Percentiles rank a stretch among this genome's conserved stretches.
These are phyloP conservation scores for Neonectria punicea DNA, from an alignment of 2,329 filamentous ascomycete genomes.

Conservation along the genomic window DNA sequence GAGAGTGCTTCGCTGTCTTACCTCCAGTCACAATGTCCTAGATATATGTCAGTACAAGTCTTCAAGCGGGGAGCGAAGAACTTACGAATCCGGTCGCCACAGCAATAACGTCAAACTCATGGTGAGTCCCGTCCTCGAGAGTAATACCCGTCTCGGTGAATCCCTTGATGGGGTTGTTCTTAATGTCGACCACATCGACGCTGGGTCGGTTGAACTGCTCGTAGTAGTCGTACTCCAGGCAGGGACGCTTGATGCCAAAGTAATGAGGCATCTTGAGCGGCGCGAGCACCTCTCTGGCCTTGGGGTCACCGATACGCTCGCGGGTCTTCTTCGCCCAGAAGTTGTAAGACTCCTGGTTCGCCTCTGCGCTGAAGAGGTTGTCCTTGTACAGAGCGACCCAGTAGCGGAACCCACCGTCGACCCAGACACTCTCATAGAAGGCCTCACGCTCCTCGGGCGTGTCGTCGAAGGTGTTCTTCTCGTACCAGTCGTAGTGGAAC, in stretches of 20 bases:
- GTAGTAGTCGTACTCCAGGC: conserved; percentile 56
- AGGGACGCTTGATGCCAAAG: conserved; percentile 64
- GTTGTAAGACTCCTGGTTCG: conserved; percentile 63
- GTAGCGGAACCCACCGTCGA: conserved; percentile 64
- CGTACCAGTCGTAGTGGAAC: conserved; percentile 65
- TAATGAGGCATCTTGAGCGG: conserved; percentile 62
- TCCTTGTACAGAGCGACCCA: conserved; percentile 67
- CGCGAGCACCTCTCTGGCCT: conserved; percentile 61
- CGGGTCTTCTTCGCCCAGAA: conserved; percentile 66
- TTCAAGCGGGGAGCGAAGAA: conserved; percentile 1
- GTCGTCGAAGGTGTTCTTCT: conserved; percentile 67
- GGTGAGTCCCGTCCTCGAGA: conserved; percentile 52
- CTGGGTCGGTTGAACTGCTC: conserved; percentile 58
- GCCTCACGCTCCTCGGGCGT: conserved; percentile 59
- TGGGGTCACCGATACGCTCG: conserved; percentile 60
- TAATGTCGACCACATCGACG: conserved; percentile 57
- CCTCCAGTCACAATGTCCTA: conserved; percentile 51
- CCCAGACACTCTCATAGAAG: conserved; percentile 60
- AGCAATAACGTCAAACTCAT: conserved; percentile 57
- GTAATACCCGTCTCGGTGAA: conserved; percentile 55
- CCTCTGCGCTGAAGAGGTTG: conserved; percentile 54
- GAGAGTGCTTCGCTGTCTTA: conserved; percentile 13
- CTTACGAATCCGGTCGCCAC: conserved; percentile 59
- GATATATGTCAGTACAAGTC: conserved; percentile 15
- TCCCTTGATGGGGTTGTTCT: conserved; percentile 51